Evolutionary conservation across 495 filamentous ascomycete species (phyloP).

Genomic region (Tuber microsphaerosporum): DNA sequence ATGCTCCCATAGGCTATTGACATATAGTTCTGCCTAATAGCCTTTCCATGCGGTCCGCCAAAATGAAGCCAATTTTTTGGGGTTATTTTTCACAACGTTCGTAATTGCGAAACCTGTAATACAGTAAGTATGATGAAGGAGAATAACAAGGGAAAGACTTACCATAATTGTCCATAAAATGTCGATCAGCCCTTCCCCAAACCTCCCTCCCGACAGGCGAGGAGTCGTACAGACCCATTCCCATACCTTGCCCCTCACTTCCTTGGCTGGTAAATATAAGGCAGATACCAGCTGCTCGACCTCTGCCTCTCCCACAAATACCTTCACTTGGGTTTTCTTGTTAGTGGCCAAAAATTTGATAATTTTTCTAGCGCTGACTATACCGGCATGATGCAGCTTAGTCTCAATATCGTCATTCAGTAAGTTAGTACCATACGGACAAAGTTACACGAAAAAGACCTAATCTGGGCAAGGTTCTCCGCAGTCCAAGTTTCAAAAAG

Average conservation of each 20-base stretch:
- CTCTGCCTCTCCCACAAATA: conserved; percentile 91
- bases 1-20: conserved; percentile 99
- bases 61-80: no score
- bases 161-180: conserved; percentile 99
- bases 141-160: conserved; percentile 39
- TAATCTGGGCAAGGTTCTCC: conserved; percentile 95
- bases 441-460: conserved; percentile 89
- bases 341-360: conserved; percentile 96
- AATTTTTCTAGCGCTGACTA: conserved; percentile 97
- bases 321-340: conserved; percentile 89
- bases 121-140: conserved; percentile 5
- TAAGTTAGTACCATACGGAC: conserved; percentile 85
- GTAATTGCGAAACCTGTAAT: conserved; percentile 81
- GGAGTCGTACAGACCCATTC: conserved; percentile 94
- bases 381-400: conserved; percentile 90
- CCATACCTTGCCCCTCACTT: conserved; percentile 98
- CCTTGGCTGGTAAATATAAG: conserved; percentile 96
- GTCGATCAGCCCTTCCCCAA: conserved; percentile 94
- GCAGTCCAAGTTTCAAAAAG: conserved; percentile 99
- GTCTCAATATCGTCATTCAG: conserved; percentile 83
- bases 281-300: conserved; percentile 96
- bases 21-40: conserved; percentile 98
- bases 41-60: no score
- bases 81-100: conserved; percentile 98
- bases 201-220: conserved; percentile 92